phyloP scores from a whole-genome alignment of 768 basidiomycete species.

The Filobasidium wieringae region DNA sequence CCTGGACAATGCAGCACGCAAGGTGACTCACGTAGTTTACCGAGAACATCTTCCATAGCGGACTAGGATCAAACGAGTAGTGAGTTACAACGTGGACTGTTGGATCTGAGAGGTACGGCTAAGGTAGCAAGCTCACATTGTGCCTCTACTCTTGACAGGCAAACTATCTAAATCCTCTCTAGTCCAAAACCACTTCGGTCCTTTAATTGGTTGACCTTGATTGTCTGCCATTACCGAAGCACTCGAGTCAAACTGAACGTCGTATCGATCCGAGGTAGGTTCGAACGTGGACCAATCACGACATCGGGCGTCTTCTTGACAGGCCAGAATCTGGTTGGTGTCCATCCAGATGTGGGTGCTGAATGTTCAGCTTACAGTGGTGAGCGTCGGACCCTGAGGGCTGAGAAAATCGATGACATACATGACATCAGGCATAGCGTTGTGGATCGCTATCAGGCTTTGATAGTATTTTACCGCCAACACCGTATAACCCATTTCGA shows the following conservation, averaged over 20 bases:
- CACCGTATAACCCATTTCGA: conserved; percentile 22
- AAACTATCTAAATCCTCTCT: conserved; percentile 20
- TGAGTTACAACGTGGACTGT: no score
- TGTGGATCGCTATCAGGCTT: conserved; percentile 26
- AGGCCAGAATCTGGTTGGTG: conserved; percentile 24
- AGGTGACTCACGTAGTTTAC: conserved; percentile 30
- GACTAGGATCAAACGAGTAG: no score
- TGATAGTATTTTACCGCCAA: conserved; percentile 20
- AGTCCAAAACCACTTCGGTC: conserved; percentile 6
- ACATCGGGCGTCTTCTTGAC: conserved; percentile 32
- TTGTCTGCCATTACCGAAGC: conserved; percentile 1
- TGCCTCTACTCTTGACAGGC: conserved; percentile 27
- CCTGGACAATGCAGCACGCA: background rate
- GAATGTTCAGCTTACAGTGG: no score
- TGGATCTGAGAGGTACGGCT: no score
- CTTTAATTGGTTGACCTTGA: background rate
- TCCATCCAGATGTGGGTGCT: conserved; percentile 25
- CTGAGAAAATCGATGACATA: no score
- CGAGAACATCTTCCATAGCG: conserved; percentile 26
- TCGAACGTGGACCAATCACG: conserved; percentile 11
- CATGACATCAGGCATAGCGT: conserved; percentile 36
- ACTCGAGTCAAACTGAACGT: conserved; percentile 2
- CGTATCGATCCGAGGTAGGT: conserved; percentile 2
- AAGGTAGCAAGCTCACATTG: no score
- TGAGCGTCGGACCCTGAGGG: no score